Conservation (phyloP, 2,329 filamentous ascomycete species). For the Arthrobotrys megalospora region DNA sequence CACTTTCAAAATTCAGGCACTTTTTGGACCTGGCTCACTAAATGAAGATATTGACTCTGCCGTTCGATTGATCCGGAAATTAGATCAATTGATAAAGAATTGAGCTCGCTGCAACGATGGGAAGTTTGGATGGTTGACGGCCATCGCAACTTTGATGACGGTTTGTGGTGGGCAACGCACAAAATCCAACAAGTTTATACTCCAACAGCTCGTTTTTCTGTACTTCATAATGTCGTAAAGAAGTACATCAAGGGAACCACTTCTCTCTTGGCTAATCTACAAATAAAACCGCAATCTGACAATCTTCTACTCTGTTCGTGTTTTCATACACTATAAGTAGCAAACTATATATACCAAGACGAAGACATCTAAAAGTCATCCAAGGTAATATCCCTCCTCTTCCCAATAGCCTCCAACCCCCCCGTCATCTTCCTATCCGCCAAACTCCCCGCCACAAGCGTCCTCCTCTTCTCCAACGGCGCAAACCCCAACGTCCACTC, state of each 20-base stretch:
- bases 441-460: conserved; percentile 7
- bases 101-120: not conserved
- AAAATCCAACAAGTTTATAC: not conserved
- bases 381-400: not conserved
- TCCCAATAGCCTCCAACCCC: not conserved
- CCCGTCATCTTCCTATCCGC: not conserved
- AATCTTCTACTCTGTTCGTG: no score
- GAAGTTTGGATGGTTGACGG: not conserved
- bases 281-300: no score
- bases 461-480: conserved; percentile 1
- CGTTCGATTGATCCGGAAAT: conserved; percentile 2
- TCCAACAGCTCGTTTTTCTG: not conserved
- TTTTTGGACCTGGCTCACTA: not conserved
- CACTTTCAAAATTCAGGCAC: not conserved
- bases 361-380: not conserved
- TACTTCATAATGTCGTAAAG: no score
- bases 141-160: not conserved
- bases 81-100: not conserved
- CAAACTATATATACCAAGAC: no score
- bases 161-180: not conserved
- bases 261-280: no score
- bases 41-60: not conserved
- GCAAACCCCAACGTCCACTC: conserved; percentile 17
- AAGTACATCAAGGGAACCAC: no score
- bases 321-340: no score